Percentiles rank a stretch among this genome's conserved stretches.
Evolutionary conservation across 768 basidiomycete genomes (phyloP).

Genomic region (Lentinus brumalis): DNA sequence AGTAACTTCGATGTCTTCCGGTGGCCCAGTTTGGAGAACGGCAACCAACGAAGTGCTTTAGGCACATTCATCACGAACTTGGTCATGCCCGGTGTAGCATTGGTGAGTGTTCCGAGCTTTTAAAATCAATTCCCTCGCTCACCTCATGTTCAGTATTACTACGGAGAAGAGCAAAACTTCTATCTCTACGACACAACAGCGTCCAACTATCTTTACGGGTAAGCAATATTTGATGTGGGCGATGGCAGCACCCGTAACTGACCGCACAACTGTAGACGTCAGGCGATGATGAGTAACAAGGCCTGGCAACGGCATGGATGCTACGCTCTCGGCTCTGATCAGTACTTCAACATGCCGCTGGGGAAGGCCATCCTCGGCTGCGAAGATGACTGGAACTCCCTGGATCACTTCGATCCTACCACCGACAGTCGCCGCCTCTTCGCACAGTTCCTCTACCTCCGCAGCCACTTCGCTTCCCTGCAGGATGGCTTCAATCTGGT

Average conservation of each 20-base stretch:
- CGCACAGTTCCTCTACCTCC: conserved; percentile 71
- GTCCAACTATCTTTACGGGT: conserved; percentile 90
- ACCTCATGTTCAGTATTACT: conserved; percentile 57
- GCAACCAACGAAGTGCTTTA: conserved; percentile 73
- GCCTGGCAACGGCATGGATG: conserved; percentile 96
- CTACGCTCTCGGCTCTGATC: conserved; percentile 85
- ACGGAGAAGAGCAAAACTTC: conserved; percentile 92
- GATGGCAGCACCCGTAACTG: neutral
- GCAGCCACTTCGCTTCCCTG: conserved; percentile 66
- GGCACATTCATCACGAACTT: conserved; percentile 78
- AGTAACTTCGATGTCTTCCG: conserved; percentile 95
- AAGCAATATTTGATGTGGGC: conserved; percentile 24
- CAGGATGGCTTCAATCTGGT: conserved; percentile 90
- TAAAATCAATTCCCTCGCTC: neutral
- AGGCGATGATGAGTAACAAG: conserved; percentile 81
- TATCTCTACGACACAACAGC: conserved; percentile 89
- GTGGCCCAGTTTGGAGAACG: conserved; percentile 88
- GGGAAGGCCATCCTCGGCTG: conserved; percentile 81
- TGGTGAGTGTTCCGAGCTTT: conserved; percentile 46
- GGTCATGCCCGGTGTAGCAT: conserved; percentile 84
- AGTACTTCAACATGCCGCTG: conserved; percentile 93
- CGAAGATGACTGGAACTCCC: conserved; percentile 86
- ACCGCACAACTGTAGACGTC: conserved; percentile 57
- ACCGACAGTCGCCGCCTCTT: conserved; percentile 74
- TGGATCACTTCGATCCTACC: conserved; percentile 95